Conservation (phyloP, 2,329 filamentous ascomycete genomes). For the Colletotrichum sp. region DNA sequence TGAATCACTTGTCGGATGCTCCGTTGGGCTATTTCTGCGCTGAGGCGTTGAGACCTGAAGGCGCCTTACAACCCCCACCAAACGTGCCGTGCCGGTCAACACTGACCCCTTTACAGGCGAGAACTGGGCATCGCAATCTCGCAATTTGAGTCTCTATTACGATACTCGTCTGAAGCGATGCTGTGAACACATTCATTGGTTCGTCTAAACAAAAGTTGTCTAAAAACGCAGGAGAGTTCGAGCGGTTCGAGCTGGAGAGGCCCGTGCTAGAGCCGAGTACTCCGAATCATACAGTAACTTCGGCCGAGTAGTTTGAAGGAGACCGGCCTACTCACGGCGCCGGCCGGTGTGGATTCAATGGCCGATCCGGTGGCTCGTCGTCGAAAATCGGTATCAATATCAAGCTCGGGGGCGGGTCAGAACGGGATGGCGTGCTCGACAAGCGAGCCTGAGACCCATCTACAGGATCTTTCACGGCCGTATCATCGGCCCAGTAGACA, state of each 20-base stretch:
- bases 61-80: background rate
- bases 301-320: background rate
- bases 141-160: background rate
- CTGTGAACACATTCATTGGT: background rate
- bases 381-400: background rate
- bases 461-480: background rate
- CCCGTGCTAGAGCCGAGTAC: background rate
- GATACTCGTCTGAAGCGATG: background rate
- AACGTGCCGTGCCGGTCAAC: background rate
- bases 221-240: background rate
- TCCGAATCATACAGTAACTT: background rate
- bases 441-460: background rate
- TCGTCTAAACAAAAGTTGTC: background rate
- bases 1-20: background rate
- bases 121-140: background rate
- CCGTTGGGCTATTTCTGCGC: background rate
- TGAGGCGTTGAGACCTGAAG: background rate
- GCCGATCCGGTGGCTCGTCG: background rate
- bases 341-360: background rate
- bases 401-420: background rate
- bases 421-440: background rate
- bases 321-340: background rate
- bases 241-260: background rate
- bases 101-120: background rate
- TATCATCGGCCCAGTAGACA: background rate